A percentile compares a stretch with the other conserved stretches of the same genome.
These are phyloP conservation scores for Platanthera guangdongensis DNA, from an alignment of 106 monocot genomes.

Conservation along the genomic window DNA sequence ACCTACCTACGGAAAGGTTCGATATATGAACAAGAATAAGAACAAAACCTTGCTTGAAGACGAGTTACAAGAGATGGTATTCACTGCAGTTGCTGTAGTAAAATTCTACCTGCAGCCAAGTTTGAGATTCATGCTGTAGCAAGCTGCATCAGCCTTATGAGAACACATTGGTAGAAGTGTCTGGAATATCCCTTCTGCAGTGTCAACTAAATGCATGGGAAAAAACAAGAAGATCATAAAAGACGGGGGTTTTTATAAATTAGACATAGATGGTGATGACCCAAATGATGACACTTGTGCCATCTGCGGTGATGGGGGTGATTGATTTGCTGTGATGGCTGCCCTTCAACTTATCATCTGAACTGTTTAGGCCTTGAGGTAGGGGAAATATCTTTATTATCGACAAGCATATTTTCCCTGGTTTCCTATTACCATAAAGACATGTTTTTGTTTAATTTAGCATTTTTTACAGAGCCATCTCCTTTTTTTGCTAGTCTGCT, in stretches of 20 bases:
- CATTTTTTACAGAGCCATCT: not conserved
- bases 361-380: constrained; percentile 77
- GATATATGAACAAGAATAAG: constrained; percentile 42
- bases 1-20: constrained; percentile 37
- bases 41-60: constrained; percentile 22
- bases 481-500: not conserved
- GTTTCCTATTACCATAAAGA: not conserved
- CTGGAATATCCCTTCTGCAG: constrained; percentile 42
- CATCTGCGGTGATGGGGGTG: constrained; percentile 89
- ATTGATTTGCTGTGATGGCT: constrained; percentile 77
- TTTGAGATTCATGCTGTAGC: constrained; percentile 88
- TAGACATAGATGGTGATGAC: constrained; percentile 45
- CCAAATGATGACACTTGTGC: constrained; percentile 92
- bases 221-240: constrained; percentile 35
- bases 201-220: constrained; percentile 68
- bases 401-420: not conserved
- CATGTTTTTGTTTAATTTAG: not conserved
- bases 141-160: constrained; percentile 54
- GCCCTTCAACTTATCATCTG: constrained; percentile 81
- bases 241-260: constrained; percentile 28
- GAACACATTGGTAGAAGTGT: constrained; percentile 48
- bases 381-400: constrained; percentile 5
- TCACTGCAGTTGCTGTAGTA: constrained; percentile 64
- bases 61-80: constrained; percentile 76
- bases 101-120: constrained; percentile 41